Percentiles rank a stretch among this genome's conserved stretches.
Conservation (phyloP, 192 early-diverging fungal species). For the Coemansia aciculifera region DNA sequence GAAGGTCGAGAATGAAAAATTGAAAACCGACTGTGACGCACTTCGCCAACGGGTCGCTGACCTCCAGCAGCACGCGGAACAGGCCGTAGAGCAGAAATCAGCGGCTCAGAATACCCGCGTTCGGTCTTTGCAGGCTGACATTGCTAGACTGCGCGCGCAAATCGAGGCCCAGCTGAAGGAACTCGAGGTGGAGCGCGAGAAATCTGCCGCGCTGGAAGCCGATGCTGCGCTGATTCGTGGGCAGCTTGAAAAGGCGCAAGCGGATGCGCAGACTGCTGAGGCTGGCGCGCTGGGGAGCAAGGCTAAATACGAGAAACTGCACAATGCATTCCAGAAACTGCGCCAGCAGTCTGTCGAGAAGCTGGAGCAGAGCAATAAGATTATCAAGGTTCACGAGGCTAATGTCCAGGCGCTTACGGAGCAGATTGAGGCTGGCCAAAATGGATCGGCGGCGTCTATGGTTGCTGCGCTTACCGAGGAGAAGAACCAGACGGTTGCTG, state of each 20-base stretch:
- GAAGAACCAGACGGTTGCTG: conserved; percentile 47
- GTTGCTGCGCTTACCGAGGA: conserved; percentile 32
- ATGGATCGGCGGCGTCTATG: conserved; percentile 7
- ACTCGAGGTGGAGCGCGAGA: conserved; percentile 1
- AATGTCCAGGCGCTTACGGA: conserved; percentile 32
- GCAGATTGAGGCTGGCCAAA: conserved; percentile 23
- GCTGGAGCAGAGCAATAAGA: conserved; percentile 24
- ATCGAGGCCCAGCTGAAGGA: conserved; percentile 9
- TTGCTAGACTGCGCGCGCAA: conserved; percentile 18
- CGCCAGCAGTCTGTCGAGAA: conserved; percentile 41
- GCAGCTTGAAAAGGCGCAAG: conserved; percentile 5
- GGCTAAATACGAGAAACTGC: conserved; percentile 41
- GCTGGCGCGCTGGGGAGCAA: conserved; percentile 15
- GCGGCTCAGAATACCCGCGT: conserved; percentile 12
- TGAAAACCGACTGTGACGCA: conserved; percentile 19
- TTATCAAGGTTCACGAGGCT: conserved; percentile 27
- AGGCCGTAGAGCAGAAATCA: conserved; percentile 10
- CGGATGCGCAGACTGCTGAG: neutral
- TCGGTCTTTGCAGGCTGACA: conserved; percentile 21
- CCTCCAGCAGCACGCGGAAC: neutral
- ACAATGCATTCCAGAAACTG: conserved; percentile 37
- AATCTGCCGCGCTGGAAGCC: conserved; percentile 3
- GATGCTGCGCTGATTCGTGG: neutral
- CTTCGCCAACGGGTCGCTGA: conserved; percentile 10
- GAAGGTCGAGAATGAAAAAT: conserved; percentile 54